phyloP scores from a whole-genome alignment of 306 rosid genomes.

The Cyamopsis tetragonoloba region DNA sequence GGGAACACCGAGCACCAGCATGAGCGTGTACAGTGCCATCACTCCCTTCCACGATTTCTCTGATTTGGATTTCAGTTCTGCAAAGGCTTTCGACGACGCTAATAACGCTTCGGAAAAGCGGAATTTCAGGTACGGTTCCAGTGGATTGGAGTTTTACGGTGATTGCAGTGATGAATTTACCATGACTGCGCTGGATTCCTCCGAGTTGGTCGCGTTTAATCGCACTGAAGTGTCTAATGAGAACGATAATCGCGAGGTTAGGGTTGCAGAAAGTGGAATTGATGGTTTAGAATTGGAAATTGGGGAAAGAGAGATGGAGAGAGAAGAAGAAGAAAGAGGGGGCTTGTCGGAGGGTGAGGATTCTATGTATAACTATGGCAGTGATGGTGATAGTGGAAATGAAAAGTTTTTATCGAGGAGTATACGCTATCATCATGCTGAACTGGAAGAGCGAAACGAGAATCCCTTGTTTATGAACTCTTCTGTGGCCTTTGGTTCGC shows the following conservation, averaged over 20 bases:
- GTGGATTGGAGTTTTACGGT: constrained; percentile 58
- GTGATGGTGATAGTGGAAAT: constrained; percentile 35
- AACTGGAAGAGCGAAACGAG: constrained; percentile 38
- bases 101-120: constrained; percentile 39
- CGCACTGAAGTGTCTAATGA: constrained; percentile 9
- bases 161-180: constrained; percentile 43
- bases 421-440: neutral
- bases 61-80: constrained; percentile 51
- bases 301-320: constrained; percentile 31
- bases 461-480: constrained; percentile 69
- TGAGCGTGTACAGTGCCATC: constrained; percentile 55
- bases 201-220: constrained; percentile 24
- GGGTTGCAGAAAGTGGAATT: neutral
- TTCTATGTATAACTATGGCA: constrained; percentile 54
- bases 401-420: constrained; percentile 23
- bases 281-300: constrained; percentile 15
- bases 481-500: constrained; percentile 77
- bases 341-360: constrained; percentile 73
- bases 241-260: constrained; percentile 5
- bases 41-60: constrained; percentile 63
- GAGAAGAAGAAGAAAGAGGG: constrained; percentile 42
- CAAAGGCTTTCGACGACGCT: constrained; percentile 40
- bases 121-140: constrained; percentile 23
- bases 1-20: constrained; percentile 64
- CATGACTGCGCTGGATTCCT: constrained; percentile 31